Evolutionary conservation across 129 eudicot species (phyloP).

Genomic region (sunflower (Helianthus annuus)): HanXRQr2.0-SUNRISE NC_035440.2:89798483-89798982

Average conservation of each 20-base stretch:
- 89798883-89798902: constrained; percentile 21
- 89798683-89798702: background rate
- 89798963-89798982: background rate
- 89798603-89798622: background rate
- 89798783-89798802: constrained; percentile 21
- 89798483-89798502: background rate
- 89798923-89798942: constrained; percentile 30
- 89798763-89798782: constrained; percentile 15
- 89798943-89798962: constrained; percentile 1
- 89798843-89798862: constrained; percentile 18
- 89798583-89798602: constrained; percentile 34
- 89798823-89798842: constrained; percentile 73
- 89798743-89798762: constrained; percentile 28
- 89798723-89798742: constrained; percentile 39
- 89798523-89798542: background rate
- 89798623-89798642: background rate
- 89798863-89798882: constrained; percentile 78
- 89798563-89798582: constrained; percentile 5
- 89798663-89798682: background rate
- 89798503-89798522: constrained; percentile 10
- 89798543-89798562: constrained; percentile 14
- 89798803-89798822: constrained; percentile 31
- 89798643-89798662: background rate
- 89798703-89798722: constrained; percentile 21
- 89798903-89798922: constrained; percentile 8